Percentiles rank a stretch among this genome's conserved stretches.
These are phyloP conservation scores for Capsicum pubescens DNA, from an alignment of 257 asterid species.

Conservation along the genomic window DNA sequence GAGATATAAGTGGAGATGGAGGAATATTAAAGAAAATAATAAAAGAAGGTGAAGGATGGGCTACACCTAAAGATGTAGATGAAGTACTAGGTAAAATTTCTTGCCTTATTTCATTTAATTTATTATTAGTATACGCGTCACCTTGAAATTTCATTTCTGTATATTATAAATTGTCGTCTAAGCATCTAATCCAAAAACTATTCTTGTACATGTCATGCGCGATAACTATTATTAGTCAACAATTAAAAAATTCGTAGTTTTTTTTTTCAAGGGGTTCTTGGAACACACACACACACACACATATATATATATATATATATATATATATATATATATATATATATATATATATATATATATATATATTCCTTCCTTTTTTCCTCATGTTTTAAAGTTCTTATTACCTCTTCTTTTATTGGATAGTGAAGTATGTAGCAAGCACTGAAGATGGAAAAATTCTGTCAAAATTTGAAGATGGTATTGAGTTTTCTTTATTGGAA, in stretches of 20 bases:
- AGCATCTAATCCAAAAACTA: background rate
- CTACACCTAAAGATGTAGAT: constrained; percentile 61
- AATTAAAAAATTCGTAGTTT: too few relatives aligned
- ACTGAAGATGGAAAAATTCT: constrained; percentile 44
- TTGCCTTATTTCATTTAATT: background rate
- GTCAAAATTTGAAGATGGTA: constrained; percentile 46
- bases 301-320: too few relatives aligned
- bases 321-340: too few relatives aligned
- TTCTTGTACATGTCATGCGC: too few relatives aligned
- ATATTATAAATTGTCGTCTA: background rate
- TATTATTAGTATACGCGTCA: background rate
- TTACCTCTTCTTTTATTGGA: constrained; percentile 1
- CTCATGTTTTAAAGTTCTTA: background rate
- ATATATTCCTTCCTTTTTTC: background rate
- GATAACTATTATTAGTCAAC: background rate
- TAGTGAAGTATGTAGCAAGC: constrained; percentile 59
- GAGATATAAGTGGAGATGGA: constrained; percentile 66
- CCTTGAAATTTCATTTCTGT: background rate
- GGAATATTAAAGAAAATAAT: constrained; percentile 59
- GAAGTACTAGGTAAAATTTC: constrained; percentile 57
- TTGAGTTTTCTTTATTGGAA: constrained; percentile 49
- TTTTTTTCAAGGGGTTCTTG: too few relatives aligned
- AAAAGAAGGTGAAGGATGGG: constrained; percentile 73
- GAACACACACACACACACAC: too few relatives aligned
- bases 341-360: too few relatives aligned